These are phyloP conservation scores for Ustulina deusta DNA, from an alignment of 2,329 filamentous ascomycete genomes.

Conservation along the genomic window DNA sequence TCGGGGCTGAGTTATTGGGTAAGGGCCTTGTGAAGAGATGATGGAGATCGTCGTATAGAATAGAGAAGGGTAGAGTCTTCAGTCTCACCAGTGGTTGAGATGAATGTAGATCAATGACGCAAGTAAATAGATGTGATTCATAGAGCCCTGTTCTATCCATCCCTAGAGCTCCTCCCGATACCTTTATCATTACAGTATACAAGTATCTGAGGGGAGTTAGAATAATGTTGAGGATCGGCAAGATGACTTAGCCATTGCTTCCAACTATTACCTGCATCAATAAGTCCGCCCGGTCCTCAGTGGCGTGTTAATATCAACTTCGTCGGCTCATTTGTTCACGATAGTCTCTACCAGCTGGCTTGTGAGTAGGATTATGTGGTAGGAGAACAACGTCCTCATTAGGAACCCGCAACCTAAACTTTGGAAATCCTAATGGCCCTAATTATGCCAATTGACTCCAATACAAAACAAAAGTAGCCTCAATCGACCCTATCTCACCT, in stretches of 20 bases:
- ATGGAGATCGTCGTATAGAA: not conserved
- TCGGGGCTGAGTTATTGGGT: conserved; percentile 64
- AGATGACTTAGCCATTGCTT: not conserved
- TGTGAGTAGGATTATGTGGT: not conserved
- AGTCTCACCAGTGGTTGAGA: not conserved
- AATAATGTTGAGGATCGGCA: not conserved
- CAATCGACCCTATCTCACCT: not conserved
- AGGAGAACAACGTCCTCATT: conserved; percentile 16
- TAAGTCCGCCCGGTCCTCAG: not conserved
- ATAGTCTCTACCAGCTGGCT: not conserved
- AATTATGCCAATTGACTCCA: not conserved
- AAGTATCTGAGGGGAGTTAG: not conserved
- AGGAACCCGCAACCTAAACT: conserved; percentile 3
- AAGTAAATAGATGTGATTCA: not conserved
- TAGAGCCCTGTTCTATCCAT: not conserved
- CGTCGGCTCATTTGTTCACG: not conserved
- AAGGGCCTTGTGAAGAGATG: conserved; percentile 59
- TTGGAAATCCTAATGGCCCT: not conserved
- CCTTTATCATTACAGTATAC: not conserved
- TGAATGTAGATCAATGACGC: not conserved
- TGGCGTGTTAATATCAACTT: not conserved
- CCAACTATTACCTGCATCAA: not conserved
- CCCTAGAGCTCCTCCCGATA: not conserved
- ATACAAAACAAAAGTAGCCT: not conserved
- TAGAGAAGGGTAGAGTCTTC: not conserved